Percentiles rank a stretch among this genome's conserved stretches.
phyloP scores from a whole-genome alignment of 1,284 basidiomycete genomes.

The Bjerkandera adusta region DNA sequence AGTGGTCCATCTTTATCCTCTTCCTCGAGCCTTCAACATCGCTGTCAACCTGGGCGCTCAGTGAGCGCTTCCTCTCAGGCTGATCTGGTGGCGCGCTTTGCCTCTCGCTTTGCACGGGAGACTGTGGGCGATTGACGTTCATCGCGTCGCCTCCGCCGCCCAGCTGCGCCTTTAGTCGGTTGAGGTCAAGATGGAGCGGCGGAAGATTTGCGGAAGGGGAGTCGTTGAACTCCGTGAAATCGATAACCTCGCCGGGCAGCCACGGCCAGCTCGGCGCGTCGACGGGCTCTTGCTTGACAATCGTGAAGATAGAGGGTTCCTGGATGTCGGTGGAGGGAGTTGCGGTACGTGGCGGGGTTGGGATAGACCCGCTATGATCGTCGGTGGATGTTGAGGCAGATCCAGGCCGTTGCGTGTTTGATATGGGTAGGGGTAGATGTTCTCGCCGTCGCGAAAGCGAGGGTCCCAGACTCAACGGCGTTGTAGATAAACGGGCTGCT shows the following conservation, averaged over 20 bases:
- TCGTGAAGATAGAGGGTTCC: not conserved
- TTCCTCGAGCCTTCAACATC: conserved; percentile 2
- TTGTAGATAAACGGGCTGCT: too few relatives aligned
- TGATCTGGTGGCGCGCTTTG: not conserved
- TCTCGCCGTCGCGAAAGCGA: too few relatives aligned
- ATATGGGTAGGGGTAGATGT: too few relatives aligned
- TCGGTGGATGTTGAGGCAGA: too few relatives aligned
- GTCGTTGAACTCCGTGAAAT: conserved; percentile 2
- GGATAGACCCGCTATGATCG: too few relatives aligned
- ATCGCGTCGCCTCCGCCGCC: too few relatives aligned
- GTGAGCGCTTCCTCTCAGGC: not conserved
- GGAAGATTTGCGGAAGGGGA: not conserved
- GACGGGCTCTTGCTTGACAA: not conserved
- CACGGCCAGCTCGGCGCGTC: conserved; percentile 1
- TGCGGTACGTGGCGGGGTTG: conserved; percentile 4
- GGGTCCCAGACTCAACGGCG: too few relatives aligned
- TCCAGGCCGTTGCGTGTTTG: too few relatives aligned
- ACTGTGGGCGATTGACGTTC: not conserved
- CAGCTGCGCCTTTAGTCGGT: not conserved
- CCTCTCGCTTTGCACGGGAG: not conserved
- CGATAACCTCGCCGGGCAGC: not conserved
- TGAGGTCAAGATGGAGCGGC: not conserved
- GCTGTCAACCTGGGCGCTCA: not conserved
- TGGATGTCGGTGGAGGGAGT: not conserved
- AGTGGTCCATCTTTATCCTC: not conserved